These are phyloP conservation scores for Silybum marianum DNA, from an alignment of 129 eudicot genomes.

Conservation along the genomic window DNA sequence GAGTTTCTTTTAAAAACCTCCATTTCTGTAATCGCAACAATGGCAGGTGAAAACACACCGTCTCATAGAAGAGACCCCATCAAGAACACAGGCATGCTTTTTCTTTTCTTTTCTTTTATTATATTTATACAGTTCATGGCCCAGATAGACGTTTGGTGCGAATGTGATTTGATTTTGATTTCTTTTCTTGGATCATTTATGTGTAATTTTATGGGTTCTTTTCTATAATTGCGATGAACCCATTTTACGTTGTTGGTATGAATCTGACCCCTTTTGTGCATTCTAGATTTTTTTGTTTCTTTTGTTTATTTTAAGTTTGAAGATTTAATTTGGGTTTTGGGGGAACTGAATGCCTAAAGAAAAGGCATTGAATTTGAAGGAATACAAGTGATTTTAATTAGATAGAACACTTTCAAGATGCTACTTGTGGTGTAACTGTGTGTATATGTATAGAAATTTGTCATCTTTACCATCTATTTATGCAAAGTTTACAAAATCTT, in stretches of 20 bases:
- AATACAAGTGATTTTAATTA: neutral
- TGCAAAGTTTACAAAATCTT: neutral
- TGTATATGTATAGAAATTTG: neutral
- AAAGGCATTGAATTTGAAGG: neutral
- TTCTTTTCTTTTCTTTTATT: neutral
- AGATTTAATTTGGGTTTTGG: constrained; percentile 25
- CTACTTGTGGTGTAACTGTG: neutral
- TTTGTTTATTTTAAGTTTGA: constrained; percentile 6
- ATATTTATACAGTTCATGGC: neutral
- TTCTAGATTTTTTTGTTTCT: neutral
- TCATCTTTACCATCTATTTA: neutral
- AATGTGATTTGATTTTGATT: neutral
- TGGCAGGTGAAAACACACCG: constrained; percentile 67
- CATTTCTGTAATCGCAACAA: constrained; percentile 15
- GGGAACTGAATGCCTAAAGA: constrained; percentile 12
- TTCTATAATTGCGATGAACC: neutral
- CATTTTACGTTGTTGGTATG: constrained; percentile 5
- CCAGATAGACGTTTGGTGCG: neutral
- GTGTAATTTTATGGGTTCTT: neutral
- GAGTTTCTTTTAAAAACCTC: constrained; percentile 10
- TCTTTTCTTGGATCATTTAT: neutral
- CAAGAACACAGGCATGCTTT: constrained; percentile 64
- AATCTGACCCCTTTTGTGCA: constrained; percentile 11
- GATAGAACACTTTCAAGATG: neutral
- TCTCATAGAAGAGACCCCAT: constrained; percentile 67